These are phyloP conservation scores for Diaporthe ampelina DNA, from an alignment of 2,329 filamentous ascomycete species.

Conservation along the genomic window DNA sequence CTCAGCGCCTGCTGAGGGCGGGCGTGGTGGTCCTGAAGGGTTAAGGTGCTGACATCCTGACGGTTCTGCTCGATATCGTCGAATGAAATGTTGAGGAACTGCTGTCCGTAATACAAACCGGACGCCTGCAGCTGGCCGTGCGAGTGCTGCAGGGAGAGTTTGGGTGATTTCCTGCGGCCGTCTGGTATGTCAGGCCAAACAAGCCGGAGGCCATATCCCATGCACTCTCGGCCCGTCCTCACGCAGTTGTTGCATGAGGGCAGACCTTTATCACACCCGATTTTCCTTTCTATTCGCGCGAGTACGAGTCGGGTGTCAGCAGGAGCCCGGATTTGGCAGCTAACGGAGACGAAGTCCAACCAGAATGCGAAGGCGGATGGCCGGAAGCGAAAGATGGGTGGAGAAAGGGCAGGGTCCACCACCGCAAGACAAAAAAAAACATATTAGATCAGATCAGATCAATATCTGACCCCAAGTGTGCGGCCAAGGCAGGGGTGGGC, in stretches of 20 bases:
- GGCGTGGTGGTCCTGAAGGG: constrained; percentile 46
- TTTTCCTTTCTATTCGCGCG: constrained; percentile 57
- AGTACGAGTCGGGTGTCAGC: constrained; percentile 12
- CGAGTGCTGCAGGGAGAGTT: constrained; percentile 34
- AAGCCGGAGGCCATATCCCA: constrained; percentile 61
- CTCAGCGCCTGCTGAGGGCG: constrained; percentile 47
- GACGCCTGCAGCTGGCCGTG: constrained; percentile 44
- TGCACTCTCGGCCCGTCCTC: constrained; percentile 56
- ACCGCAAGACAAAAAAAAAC: neutral
- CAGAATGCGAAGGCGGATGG: neutral
- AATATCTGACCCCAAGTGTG: constrained; percentile 14
- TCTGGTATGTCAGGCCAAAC: constrained; percentile 63
- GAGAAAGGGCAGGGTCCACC: constrained; percentile 15
- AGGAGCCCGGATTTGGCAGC: constrained; percentile 12
- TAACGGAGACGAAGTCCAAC: constrained; percentile 19
- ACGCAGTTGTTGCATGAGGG: constrained; percentile 60
- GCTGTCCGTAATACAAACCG: constrained; percentile 51
- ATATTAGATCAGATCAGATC: constrained; percentile 18
- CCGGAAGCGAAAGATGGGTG: neutral
- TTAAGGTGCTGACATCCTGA: constrained; percentile 48
- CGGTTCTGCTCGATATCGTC: constrained; percentile 50
- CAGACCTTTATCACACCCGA: constrained; percentile 60
- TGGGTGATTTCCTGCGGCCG: constrained; percentile 53
- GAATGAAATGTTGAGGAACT: constrained; percentile 57
- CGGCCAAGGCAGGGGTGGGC: neutral